These are phyloP conservation scores for Grosmannia serpens DNA, from an alignment of 2,329 filamentous ascomycete genomes.

Conservation along the genomic window DNA sequence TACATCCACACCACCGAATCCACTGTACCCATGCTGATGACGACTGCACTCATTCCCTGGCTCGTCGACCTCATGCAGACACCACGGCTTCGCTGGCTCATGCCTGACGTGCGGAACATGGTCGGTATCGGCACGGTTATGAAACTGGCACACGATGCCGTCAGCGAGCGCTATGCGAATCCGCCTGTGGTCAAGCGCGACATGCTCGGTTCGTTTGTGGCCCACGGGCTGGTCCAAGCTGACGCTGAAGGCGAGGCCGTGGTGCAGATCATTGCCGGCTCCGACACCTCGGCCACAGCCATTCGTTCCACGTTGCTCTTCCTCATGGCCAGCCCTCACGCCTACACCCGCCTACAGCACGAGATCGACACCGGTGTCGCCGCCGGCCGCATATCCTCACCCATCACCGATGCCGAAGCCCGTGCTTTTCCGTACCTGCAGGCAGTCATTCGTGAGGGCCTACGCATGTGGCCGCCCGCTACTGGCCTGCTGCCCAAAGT, in stretches of 20 bases:
- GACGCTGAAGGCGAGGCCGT: slow-evolving; percentile 33
- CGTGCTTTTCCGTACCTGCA: slow-evolving; percentile 33
- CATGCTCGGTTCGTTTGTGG: slow-evolving; percentile 30
- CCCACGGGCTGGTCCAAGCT: slow-evolving; percentile 24
- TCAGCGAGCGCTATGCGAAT: slow-evolving; percentile 8
- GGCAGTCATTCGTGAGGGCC: slow-evolving; percentile 36
- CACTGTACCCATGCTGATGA: slow-evolving; percentile 27
- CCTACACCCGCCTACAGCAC: slow-evolving; percentile 13
- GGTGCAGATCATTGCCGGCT: slow-evolving; percentile 23
- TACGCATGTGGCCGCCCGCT: slow-evolving; percentile 34
- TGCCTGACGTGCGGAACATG: slow-evolving; percentile 11
- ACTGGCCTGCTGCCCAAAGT: slow-evolving; percentile 18
- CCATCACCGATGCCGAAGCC: slow-evolving; percentile 24
- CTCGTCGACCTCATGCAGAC: slow-evolving; percentile 27
- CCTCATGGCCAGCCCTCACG: slow-evolving; percentile 14
- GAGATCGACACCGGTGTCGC: slow-evolving; percentile 25
- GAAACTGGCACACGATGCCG: slow-evolving; percentile 12
- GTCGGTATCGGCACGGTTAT: slow-evolving; percentile 12
- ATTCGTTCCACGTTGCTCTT: slow-evolving; percentile 17
- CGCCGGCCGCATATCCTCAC: slow-evolving; percentile 18
- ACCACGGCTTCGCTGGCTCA: slow-evolving; percentile 21
- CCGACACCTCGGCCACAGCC: slow-evolving; percentile 19
- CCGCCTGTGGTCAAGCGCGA: slow-evolving; percentile 11
- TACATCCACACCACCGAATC: slow-evolving; percentile 25
- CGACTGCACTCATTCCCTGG: slow-evolving; percentile 31